These are phyloP conservation scores for Pythium biforme DNA, from an alignment of 352 stramenopile genomes.

Conservation along the genomic window DNA sequence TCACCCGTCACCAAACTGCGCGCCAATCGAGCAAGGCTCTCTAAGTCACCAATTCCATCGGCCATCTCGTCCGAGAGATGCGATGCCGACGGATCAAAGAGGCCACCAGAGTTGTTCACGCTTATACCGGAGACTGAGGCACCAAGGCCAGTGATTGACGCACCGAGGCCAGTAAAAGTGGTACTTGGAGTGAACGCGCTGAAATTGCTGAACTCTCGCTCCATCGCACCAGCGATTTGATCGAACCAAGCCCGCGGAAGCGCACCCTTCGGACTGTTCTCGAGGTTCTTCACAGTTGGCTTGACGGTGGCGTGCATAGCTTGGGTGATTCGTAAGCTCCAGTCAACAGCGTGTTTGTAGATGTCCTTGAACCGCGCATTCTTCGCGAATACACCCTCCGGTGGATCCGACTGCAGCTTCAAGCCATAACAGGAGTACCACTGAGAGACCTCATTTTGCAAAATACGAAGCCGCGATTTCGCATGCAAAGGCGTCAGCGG, in stretches of 20 bases:
- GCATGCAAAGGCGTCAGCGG: slow-evolving; percentile 64
- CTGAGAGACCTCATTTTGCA: slow-evolving; percentile 80
- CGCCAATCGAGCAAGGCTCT: slow-evolving; percentile 70
- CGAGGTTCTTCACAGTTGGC: slow-evolving; percentile 53
- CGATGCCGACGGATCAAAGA: slow-evolving; percentile 22
- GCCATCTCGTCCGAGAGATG: slow-evolving; percentile 48
- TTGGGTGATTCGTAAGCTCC: slow-evolving; percentile 76
- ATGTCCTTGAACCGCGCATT: slow-evolving; percentile 83
- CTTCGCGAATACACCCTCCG: slow-evolving; percentile 74
- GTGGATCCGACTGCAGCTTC: slow-evolving; percentile 70
- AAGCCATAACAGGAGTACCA: slow-evolving; percentile 81
- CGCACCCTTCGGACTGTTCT: slow-evolving; percentile 70
- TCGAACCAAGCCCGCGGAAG: slow-evolving; percentile 81
- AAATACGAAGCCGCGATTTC: slow-evolving; percentile 69
- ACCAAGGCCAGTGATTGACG: neutral
- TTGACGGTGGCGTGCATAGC: slow-evolving; percentile 81
- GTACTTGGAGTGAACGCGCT: slow-evolving; percentile 26
- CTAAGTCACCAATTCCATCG: slow-evolving; percentile 57
- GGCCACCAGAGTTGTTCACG: slow-evolving; percentile 11
- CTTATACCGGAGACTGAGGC: neutral
- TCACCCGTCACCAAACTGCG: slow-evolving; percentile 50
- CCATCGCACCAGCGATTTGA: slow-evolving; percentile 50
- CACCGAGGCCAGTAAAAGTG: slow-evolving; percentile 1
- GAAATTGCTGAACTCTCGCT: slow-evolving; percentile 43
- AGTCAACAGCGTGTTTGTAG: slow-evolving; percentile 71